phyloP scores from a whole-genome alignment of 2,329 filamentous ascomycete species.

The Tricladium varicosporioides region DNA sequence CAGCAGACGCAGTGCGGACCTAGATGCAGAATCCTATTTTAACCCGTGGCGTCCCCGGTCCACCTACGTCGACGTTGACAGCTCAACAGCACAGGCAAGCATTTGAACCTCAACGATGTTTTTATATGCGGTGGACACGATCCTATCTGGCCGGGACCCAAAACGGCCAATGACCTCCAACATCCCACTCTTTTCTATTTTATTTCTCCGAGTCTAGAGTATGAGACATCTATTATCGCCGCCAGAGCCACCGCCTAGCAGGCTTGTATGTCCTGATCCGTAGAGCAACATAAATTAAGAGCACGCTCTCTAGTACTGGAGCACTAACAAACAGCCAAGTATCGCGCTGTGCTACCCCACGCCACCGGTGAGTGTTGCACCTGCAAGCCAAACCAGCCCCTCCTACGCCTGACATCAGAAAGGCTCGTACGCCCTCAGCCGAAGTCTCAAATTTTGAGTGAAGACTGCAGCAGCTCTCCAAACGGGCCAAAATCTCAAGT shows the following conservation, averaged over 20 bases:
- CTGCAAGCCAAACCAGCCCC: background rate
- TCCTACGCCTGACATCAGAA: background rate
- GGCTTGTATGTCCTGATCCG: background rate
- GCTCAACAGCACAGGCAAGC: constrained; percentile 1
- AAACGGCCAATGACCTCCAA: background rate
- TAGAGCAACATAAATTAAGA: background rate
- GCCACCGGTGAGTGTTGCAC: constrained; percentile 6
- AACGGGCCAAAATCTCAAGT: background rate
- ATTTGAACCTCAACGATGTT: background rate
- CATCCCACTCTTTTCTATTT: constrained; percentile 1
- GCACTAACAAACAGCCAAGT: background rate
- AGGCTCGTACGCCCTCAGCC: background rate
- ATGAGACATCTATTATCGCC: background rate
- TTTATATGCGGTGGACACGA: background rate
- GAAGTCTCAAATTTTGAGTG: background rate
- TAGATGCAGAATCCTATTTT: background rate
- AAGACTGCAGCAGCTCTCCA: constrained; percentile 1
- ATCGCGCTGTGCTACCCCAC: constrained; percentile 8
- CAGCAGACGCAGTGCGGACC: background rate
- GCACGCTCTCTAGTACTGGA: background rate
- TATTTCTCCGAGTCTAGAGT: background rate
- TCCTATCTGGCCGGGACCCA: background rate
- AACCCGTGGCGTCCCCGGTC: background rate
- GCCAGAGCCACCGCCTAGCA: background rate
- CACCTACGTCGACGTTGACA: background rate